Conservation (phyloP, 305 asterid species). For the Rubia balearica region DNA sequence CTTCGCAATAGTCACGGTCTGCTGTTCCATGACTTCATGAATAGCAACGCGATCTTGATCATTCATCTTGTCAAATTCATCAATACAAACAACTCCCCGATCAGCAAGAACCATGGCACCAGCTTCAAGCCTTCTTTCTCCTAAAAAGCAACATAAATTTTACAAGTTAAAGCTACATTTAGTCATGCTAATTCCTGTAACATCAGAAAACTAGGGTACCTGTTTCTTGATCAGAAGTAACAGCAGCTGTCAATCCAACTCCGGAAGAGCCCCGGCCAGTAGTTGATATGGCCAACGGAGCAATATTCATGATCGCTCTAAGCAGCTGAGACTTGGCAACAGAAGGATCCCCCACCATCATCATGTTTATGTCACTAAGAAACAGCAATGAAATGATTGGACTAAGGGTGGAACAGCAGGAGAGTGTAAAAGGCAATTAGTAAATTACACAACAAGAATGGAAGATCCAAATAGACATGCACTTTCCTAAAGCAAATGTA, state of each 20-base stretch:
- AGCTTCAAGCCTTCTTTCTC: constrained; percentile 93
- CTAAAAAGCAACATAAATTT: constrained; percentile 29
- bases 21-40: constrained; percentile 99
- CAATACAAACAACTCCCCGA: constrained; percentile 93
- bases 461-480: constrained; percentile 16
- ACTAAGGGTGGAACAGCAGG: background rate
- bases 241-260: constrained; percentile 99
- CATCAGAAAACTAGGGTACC: constrained; percentile 36
- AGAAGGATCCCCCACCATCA: constrained; percentile 99
- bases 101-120: constrained; percentile 99
- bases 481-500: constrained; percentile 6
- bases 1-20: constrained; percentile 97
- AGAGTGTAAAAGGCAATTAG: background rate
- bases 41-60: constrained; percentile 99
- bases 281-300: constrained; percentile 96
- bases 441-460: background rate
- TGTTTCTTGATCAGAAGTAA: constrained; percentile 96
- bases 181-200: constrained; percentile 9
- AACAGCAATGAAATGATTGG: constrained; percentile 17
- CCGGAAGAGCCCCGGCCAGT: constrained; percentile 99
- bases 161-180: constrained; percentile 15
- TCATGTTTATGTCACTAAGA: constrained; percentile 88
- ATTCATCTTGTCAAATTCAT: constrained; percentile 95
- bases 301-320: constrained; percentile 93
- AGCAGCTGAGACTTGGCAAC: constrained; percentile 96